Percentiles rank a stretch among this genome's conserved stretches.
Conservation (phyloP, 148 eudicot species). For the Vaccinium myrtillus region DNA sequence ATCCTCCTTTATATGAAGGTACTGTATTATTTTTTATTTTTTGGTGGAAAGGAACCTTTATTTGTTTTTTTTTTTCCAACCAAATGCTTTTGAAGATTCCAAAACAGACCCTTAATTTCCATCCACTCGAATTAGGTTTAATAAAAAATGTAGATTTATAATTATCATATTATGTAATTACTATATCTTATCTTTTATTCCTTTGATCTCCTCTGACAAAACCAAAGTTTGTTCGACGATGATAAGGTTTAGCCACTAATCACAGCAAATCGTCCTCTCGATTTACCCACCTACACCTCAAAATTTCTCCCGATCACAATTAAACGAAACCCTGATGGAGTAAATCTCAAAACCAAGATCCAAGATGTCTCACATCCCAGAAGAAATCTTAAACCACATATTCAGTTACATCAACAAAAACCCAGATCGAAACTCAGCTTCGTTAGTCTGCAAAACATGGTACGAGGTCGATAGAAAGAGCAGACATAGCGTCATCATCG, state of each 20-base stretch:
- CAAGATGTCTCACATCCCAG: conserved; percentile 5
- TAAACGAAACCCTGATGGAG: background rate
- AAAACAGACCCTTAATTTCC: background rate
- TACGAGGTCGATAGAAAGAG: background rate
- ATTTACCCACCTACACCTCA: background rate
- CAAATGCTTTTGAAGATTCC: background rate
- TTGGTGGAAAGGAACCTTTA: background rate
- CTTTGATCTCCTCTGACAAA: background rate
- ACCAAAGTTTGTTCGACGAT: background rate
- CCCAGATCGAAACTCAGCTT: background rate
- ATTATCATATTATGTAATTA: background rate
- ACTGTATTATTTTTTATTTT: background rate
- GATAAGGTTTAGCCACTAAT: background rate
- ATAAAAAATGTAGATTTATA: background rate
- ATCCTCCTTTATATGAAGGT: no score
- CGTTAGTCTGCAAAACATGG: conserved; percentile 2
- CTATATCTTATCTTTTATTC: background rate
- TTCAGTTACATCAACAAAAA: background rate
- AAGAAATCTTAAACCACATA: background rate
- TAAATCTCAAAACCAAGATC: background rate
- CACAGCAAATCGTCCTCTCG: background rate
- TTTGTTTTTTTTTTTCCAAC: background rate
- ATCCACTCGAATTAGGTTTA: background rate
- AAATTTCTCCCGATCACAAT: background rate
- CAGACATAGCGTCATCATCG: background rate